Evolutionary conservation across 768 basidiomycete genomes (phyloP), one percentile per base, ranked within the genome.

Genomic region (Boletellus ananas): DNA sequence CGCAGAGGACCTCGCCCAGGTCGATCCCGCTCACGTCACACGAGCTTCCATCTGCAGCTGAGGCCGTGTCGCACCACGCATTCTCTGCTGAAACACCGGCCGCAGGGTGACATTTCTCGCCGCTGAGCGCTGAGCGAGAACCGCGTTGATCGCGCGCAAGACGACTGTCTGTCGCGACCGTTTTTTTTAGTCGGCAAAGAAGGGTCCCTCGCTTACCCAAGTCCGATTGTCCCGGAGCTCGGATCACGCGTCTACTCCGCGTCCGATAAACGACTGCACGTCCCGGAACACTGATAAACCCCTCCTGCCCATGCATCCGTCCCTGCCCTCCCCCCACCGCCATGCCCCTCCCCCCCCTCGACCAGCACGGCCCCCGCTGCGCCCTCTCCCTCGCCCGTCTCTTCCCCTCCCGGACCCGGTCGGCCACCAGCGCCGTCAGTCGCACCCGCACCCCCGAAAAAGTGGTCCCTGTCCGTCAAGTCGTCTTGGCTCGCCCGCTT

Each of bases 211-310:
- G 46, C 38, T 65, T 63, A 63, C 33, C n/a, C 68, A 61, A 58
- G 16, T 10, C 66, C 66, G 66, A 50, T 55, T 29, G 16, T 45
- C 45, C 47, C 66, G 66, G 66, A 57, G 37, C 47, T 54, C 57
- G 60, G 67, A 64, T 67, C 67, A 55, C 62, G 55, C 55, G 34
- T 48, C 45, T 42, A 31, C 45, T 50, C 51, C 48, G 49, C 34
- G 45, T 49, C 58, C 53, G 55, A 56, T 52, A 56, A 43, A 49
- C 43, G 49, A 21, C 49, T 52, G 4, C 23, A 25, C 7, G 23
- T 25, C 55, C 54, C 54, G 34, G 51, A 60, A 60, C 45, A 52
- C 42, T 67, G 64, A 68, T 68, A 68, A 68, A 70, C 64, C 36
- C 55, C 42, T 47, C 41, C 62, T 57, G 58, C 62, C 43, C 58